Conservation (phyloP, 1,284 basidiomycete genomes). For the Malassezia globosa region DNA sequence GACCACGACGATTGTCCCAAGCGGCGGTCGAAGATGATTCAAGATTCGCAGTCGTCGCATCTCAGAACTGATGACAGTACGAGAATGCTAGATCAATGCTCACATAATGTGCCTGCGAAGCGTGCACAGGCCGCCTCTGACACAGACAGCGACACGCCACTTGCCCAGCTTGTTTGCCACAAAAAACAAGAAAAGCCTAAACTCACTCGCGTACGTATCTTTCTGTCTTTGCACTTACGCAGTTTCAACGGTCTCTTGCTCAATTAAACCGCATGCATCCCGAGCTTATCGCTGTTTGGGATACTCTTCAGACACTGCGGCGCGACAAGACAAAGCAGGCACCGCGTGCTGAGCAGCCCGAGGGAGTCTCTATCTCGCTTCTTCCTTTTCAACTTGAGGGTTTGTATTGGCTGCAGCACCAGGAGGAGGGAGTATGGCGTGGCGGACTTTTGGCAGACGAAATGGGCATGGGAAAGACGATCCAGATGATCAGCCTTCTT, state of each 20-base stretch:
- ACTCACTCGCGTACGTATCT: slow-evolving; percentile 5
- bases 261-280: slow-evolving; percentile 47
- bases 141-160: slow-evolving; percentile 12
- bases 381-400: slow-evolving; percentile 77
- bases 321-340: slow-evolving; percentile 47
- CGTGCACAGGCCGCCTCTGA: not conserved
- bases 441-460: slow-evolving; percentile 93
- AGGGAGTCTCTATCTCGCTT: slow-evolving; percentile 55
- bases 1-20: too few relatives aligned
- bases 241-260: not conserved
- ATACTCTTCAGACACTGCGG: slow-evolving; percentile 62
- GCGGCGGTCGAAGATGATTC: too few relatives aligned
- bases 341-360: slow-evolving; percentile 55
- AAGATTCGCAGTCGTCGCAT: too few relatives aligned
- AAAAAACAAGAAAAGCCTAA: slow-evolving; percentile 3
- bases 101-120: not conserved
- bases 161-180: not conserved
- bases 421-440: slow-evolving; percentile 75
- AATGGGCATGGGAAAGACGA: slow-evolving; percentile 91
- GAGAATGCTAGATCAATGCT: too few relatives aligned
- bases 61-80: too few relatives aligned
- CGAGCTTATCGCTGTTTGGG: slow-evolving; percentile 78
- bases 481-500: slow-evolving; percentile 86
- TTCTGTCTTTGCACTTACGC: not conserved
- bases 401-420: slow-evolving; percentile 87